Evolutionary conservation across 257 asterid genomes (phyloP), one percentile per base, ranked within the genome.

Genomic region (Solanum gracilifrons): DNA sequence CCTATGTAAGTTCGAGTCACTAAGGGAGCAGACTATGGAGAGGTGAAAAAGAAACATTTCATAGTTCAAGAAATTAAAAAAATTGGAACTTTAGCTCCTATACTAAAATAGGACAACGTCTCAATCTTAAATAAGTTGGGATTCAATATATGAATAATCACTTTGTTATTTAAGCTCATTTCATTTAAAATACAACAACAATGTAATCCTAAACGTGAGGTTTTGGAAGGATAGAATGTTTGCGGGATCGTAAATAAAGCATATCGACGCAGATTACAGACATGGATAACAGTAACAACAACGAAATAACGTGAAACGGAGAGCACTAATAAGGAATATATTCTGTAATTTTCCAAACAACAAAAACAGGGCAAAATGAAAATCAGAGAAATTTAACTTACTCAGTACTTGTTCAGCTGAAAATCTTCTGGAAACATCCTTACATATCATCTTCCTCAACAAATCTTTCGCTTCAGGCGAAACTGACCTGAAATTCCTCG

Each of bases 341-440:
- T 11, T 41, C 68, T 60, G 29, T 60, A 60, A 60, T 21, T 60
- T 23, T 23, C 27, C 29, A 21, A 23, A 0, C 29, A 60, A 58
- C 13, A 0, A 64, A 11, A 66, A 29, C 37, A 69, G 41, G 77
- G n/a, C 1, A 6, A 32, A 9, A 33, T 37, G 12, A 76, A n/a
- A 43, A 71, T 27, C 25, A 15, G 32, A 29, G 60, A 43, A 48
- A 55, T 13, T 77, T 4, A 27, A 86, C 93, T 85, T 88, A 91
- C 91, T 55, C 11, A 91, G 89, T 25, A 91, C 93, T 90, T 90
- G 89, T n/a, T 88, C 87, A 7, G 93, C 90, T 20, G 91, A 90
- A 21, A 87, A 86, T 41, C 92, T 9, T 66, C 88, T 88, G 16
- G 79, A 48, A 35, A 90, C 91, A 91, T 91, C 92, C 48, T 76